Conservation (phyloP, 2,329 filamentous ascomycete genomes). For the Ciborinia camelliae region DNA sequence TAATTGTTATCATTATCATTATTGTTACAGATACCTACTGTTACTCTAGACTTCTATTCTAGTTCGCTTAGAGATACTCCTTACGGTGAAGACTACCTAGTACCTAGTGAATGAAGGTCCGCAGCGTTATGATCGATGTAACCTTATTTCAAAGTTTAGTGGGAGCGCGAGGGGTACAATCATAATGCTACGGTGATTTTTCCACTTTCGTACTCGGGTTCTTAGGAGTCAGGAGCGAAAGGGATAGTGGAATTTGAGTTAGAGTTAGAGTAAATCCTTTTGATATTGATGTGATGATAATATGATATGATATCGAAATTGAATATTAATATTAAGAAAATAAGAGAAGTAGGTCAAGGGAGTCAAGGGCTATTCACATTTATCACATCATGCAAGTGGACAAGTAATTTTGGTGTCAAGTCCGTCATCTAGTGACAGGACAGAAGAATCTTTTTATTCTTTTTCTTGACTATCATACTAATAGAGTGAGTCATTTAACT, state of each 20-base stretch:
- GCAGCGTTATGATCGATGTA: neutral
- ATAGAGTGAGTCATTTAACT: neutral
- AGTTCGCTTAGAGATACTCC: neutral
- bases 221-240: no score
- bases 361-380: no score
- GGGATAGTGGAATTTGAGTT: neutral
- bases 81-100: no score
- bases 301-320: neutral
- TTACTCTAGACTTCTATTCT: constrained; percentile 6
- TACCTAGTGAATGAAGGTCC: no score
- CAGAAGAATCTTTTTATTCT: constrained; percentile 2
- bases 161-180: neutral
- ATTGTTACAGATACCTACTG: no score
- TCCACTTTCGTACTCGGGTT: neutral
- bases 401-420: neutral
- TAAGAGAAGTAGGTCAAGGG: neutral
- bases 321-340: neutral
- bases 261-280: neutral
- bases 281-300: no score
- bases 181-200: neutral
- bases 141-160: neutral
- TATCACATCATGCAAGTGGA: neutral
- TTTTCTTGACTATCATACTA: constrained; percentile 4
- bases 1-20: no score
- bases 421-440: constrained; percentile 8